Base-by-base conservation (phyloP, 2,329 filamentous ascomycete genomes). In the Xylaria digitata region DNA sequence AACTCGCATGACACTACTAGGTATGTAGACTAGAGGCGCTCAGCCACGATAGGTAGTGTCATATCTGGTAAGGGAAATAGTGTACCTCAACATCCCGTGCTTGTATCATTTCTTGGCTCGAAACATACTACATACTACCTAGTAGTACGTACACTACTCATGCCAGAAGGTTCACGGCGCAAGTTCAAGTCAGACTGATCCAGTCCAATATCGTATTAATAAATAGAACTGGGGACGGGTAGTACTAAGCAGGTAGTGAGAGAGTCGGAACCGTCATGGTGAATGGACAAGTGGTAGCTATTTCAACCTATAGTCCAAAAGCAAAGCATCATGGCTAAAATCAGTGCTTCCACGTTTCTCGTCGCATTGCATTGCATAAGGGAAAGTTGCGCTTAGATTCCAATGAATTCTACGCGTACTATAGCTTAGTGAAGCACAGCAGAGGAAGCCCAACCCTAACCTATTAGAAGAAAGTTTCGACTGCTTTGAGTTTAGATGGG, bases 291-390 rank as follows among this genome's bases (percentile, higher is more conserved):
- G 61, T 67, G 60, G 64, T 54, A 21, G 43, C 43, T 21, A 43
- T 66, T 54, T 56, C 49, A 40, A 55, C 65, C 65, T 67, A 64
- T 63, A 7, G 49, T 42, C 50, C n/a, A 46, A 17, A 56, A 45
- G 5, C 43, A 15, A 63, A 54, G 26, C 55, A 58, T 32, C 17
- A 3, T 34, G 6, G 45, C 17, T 30, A 45, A 23, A 53, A 49
- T 46, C 54, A 50, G 53, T 66, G 65, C 59, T 46, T 66, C 64
- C 60, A 67, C 60, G 60, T 67, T 63, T 63, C 49, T 62, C 64
- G 60, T 66, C 60, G 60, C 60, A 64, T 67, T 62, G 64, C 64
- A 66, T 66, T 63, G 64, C 59, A 63, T 66, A 2, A 6, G 42
- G 21, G 26, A 34, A 42, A 67, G 65, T 52, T 67, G 60, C 65